Base-by-base conservation (phyloP, 2,329 filamentous ascomycete genomes). In the Lasiodiplodia sp. region DNA sequence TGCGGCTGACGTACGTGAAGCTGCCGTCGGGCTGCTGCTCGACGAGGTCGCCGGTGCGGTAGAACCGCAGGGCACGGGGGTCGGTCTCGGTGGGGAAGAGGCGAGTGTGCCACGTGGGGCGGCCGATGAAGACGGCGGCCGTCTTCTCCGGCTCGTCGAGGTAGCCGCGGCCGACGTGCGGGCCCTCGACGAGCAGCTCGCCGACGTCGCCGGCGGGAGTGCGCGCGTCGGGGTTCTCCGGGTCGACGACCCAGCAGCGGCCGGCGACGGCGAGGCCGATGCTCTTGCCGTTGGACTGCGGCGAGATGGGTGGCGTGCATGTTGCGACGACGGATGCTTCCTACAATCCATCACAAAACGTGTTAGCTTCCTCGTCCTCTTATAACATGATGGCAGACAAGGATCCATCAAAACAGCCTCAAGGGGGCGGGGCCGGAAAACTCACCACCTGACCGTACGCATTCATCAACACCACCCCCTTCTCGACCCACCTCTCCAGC, bases 111-210 rank as follows among this genome's bases (percentile, higher is more conserved):
- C 77, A 79, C 31, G 73, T 70, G 14, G 76, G 74, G 38, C 75
- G 70, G 7, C 71, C 49, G 34, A 79, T 75, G 70, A 78, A 79
- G 1, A 74, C 76, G 7, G 72, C 77, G 2, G 75, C 74, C 2
- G 78, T 80, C 65, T 79, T 80, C 4, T 72, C 71, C 2, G 75
- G 75, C 64, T 80, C 78, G 62, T 78, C 76, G 23, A 80, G 66
- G 34, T 80, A 80, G 5, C 78, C 78, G 16, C 78, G 77, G 1
- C 78, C 82, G 12, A 86, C 76, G 28, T 79, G 80, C 34, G 81
- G 81, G 4, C 84, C 82, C 71, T 84, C 82, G 1, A 86, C 69
- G 0, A 84, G 72, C 58, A 86, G 71, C 71, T 86, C 84, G 16
- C 84, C 84, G 10, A 83, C 75, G 25, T 78, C 78, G 6, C 84